phyloP scores from a whole-genome alignment of 352 stramenopile species.

The Stramenopiles sp. region DNA sequence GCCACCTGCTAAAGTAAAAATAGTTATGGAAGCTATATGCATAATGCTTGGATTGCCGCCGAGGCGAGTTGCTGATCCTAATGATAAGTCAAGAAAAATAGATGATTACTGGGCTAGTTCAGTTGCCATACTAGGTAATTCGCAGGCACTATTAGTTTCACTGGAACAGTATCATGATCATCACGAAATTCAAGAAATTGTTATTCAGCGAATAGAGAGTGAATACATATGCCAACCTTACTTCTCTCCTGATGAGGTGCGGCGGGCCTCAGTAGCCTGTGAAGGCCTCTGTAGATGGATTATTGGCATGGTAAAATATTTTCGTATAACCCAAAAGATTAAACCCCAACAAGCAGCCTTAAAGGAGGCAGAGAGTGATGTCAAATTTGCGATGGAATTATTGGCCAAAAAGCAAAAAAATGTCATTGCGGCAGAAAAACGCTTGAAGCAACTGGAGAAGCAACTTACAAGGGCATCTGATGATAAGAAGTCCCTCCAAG shows the following conservation, averaged over 20 bases:
- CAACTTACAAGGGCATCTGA: constrained; percentile 35
- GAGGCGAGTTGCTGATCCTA: constrained; percentile 38
- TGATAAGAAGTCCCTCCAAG: constrained; percentile 52
- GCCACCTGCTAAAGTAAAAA: constrained; percentile 64
- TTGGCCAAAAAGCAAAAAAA: constrained; percentile 29
- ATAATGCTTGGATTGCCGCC: constrained; percentile 56
- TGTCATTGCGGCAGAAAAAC: constrained; percentile 43
- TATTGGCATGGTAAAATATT: constrained; percentile 80
- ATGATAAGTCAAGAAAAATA: constrained; percentile 55
- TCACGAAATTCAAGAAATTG: background rate
- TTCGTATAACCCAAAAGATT: constrained; percentile 80
- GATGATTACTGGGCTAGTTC: constrained; percentile 48
- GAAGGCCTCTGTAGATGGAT: constrained; percentile 74
- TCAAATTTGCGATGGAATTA: background rate
- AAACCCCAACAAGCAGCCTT: constrained; percentile 69
- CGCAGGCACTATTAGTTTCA: background rate
- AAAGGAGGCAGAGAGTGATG: constrained; percentile 50
- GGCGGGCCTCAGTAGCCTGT: constrained; percentile 79
- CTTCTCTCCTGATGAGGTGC: constrained; percentile 80
- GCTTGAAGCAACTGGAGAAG: constrained; percentile 21
- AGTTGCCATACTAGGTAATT: background rate
- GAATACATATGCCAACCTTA: constrained; percentile 67
- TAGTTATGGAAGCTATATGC: constrained; percentile 80
- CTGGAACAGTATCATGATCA: background rate
- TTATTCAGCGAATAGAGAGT: background rate